These are phyloP conservation scores for Calonectria hongkongensis DNA, from an alignment of 2,329 filamentous ascomycete species.

Conservation along the genomic window DNA sequence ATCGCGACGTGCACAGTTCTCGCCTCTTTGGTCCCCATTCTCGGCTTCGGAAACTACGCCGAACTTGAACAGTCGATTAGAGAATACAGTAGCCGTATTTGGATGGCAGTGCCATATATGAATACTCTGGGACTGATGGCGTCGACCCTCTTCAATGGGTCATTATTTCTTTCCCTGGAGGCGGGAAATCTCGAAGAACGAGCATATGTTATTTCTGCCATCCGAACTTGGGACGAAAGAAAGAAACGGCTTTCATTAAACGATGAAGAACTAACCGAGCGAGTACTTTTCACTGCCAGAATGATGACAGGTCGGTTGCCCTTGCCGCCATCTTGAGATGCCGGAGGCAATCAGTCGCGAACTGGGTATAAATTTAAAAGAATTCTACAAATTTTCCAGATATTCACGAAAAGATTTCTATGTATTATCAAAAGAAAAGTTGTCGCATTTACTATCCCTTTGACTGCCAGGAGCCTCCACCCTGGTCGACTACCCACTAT, in stretches of 20 bases:
- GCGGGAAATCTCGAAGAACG: neutral
- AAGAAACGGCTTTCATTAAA: neutral
- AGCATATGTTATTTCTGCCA: neutral
- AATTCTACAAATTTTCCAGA: too few relatives aligned
- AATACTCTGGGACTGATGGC: slow-evolving; percentile 1
- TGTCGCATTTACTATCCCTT: neutral
- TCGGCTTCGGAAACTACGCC: neutral
- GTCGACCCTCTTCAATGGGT: neutral
- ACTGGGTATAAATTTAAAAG: too few relatives aligned
- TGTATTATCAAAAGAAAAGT: too few relatives aligned
- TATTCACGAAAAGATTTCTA: too few relatives aligned
- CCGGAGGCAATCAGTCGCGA: neutral
- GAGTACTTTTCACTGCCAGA: neutral
- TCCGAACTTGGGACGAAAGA: slow-evolving; percentile 4
- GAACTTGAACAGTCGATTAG: neutral
- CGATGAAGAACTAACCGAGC: neutral
- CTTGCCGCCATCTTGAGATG: neutral
- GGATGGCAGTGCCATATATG: slow-evolving; percentile 6
- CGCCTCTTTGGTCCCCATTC: neutral
- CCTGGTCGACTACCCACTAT: too few relatives aligned
- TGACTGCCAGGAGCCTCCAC: too few relatives aligned
- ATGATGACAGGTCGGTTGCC: slow-evolving; percentile 17
- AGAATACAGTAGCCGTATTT: slow-evolving; percentile 9
- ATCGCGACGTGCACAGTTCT: neutral
- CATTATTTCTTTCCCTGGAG: slow-evolving; percentile 6